Conservation (phyloP, 352 stramenopile genomes). For the Phytophthora hybrid region DNA sequence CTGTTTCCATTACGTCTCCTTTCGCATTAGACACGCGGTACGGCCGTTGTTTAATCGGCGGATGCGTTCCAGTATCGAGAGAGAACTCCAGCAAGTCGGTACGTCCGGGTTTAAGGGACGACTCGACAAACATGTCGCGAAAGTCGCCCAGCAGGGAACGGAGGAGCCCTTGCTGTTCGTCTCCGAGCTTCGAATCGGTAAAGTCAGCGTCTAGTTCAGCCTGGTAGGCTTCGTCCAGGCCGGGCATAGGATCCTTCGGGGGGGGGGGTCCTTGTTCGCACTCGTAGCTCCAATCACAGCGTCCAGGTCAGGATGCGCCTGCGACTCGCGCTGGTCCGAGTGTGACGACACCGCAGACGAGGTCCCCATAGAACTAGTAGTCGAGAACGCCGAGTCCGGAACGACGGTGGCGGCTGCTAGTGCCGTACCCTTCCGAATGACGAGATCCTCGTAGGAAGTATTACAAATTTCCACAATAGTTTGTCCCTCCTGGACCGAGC, state of each 20-base stretch:
- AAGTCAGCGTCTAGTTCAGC: not conserved
- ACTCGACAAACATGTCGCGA: slow-evolving; percentile 10
- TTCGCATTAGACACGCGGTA: slow-evolving; percentile 11
- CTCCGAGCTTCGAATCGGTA: not conserved
- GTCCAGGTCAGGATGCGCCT: too few species aligned
- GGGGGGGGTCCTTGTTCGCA: too few species aligned
- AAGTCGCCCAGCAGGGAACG: not conserved
- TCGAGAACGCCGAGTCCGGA: slow-evolving; percentile 3
- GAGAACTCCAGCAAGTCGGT: not conserved
- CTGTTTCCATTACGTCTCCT: not conserved
- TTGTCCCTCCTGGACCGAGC: not conserved
- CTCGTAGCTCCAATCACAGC: not conserved
- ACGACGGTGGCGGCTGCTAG: not conserved
- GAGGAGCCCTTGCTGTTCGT: slow-evolving; percentile 4
- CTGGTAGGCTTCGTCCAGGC: not conserved
- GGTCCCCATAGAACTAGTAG: not conserved
- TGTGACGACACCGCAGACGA: too few species aligned
- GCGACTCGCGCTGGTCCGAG: too few species aligned
- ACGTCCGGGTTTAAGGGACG: not conserved
- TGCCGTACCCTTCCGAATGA: not conserved
- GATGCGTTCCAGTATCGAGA: not conserved
- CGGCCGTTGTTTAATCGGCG: not conserved
- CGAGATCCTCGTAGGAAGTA: not conserved
- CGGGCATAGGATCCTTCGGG: not conserved
- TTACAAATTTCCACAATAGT: not conserved